Conservation (phyloP, 2,329 filamentous ascomycete genomes). For the Ophiostoma quercus region DNA sequence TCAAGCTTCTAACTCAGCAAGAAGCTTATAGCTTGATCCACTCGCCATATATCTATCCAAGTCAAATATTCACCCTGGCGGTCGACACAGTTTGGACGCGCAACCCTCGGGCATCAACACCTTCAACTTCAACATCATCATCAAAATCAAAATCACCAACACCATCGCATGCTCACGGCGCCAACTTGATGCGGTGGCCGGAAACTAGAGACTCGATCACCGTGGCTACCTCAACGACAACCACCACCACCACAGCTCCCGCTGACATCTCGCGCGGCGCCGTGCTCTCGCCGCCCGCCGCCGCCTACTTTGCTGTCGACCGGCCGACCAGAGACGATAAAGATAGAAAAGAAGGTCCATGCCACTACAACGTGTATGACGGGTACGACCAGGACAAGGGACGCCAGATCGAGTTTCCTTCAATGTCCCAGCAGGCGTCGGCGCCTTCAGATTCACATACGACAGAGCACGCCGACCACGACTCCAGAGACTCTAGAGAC, state of each 20-base stretch:
- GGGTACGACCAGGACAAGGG: not conserved
- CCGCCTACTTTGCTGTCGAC: conserved; percentile 16
- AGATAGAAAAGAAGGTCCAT: conserved; percentile 43
- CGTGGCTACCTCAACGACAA: conserved; percentile 20
- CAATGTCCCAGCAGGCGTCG: conserved; percentile 60
- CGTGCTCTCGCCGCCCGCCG: conserved; percentile 11
- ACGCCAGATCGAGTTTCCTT: conserved; percentile 37
- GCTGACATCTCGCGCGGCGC: conserved; percentile 11
- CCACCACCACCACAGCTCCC: conserved; percentile 6
- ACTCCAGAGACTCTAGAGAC: conserved; percentile 27
- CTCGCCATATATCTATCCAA: not conserved
- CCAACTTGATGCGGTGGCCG: conserved; percentile 13
- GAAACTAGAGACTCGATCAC: conserved; percentile 11
- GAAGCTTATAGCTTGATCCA: not conserved
- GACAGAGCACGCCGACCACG: conserved; percentile 6
- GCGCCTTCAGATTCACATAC: conserved; percentile 46
- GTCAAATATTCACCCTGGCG: conserved; percentile 28
- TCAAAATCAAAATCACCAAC: not conserved
- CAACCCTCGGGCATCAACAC: conserved; percentile 1
- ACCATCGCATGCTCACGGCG: not conserved
- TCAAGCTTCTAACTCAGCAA: not conserved
- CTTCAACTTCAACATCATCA: not conserved
- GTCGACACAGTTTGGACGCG: conserved; percentile 28
- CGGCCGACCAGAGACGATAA: not conserved
- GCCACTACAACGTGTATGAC: conserved; percentile 47